Percentiles rank a stretch among this genome's conserved stretches.
These are phyloP conservation scores for Chlorella sp. DNA, from an alignment of 139 green algal genomes.

Conservation along the genomic window DNA sequence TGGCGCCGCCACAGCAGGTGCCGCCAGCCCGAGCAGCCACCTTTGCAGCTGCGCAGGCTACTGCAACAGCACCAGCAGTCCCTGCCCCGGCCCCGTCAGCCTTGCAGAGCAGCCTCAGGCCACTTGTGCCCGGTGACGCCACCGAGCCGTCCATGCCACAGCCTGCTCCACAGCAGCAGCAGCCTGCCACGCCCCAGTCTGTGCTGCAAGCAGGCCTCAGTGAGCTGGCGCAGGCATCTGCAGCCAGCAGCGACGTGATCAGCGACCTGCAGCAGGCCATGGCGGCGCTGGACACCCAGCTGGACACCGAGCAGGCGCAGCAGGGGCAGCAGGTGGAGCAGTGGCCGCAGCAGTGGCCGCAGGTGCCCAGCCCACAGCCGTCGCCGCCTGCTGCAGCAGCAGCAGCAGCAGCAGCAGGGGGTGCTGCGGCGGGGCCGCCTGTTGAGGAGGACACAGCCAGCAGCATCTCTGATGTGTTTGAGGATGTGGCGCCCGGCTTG, in stretches of 20 bases:
- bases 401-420: neutral
- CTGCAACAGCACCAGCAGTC: neutral
- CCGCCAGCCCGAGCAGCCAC: neutral
- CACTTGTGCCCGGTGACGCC: neutral
- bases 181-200: neutral
- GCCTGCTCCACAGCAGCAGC: neutral
- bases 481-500: neutral
- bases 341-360: neutral
- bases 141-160: neutral
- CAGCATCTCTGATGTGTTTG: neutral
- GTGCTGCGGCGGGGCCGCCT: neutral
- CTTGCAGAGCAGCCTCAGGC: neutral
- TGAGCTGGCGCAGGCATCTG: neutral
- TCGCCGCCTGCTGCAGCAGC: neutral
- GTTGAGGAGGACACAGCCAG: neutral
- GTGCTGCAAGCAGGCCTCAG: neutral
- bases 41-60: neutral
- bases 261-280: constrained; percentile 7
- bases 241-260: neutral
- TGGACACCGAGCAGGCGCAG: neutral
- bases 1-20: neutral
- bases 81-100: neutral
- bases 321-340: neutral
- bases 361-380: neutral
- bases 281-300: neutral